Percentiles rank a stretch among this genome's conserved stretches.
phyloP scores from a whole-genome alignment of 2,329 filamentous ascomycete species.

The Colletotrichum horii region DNA sequence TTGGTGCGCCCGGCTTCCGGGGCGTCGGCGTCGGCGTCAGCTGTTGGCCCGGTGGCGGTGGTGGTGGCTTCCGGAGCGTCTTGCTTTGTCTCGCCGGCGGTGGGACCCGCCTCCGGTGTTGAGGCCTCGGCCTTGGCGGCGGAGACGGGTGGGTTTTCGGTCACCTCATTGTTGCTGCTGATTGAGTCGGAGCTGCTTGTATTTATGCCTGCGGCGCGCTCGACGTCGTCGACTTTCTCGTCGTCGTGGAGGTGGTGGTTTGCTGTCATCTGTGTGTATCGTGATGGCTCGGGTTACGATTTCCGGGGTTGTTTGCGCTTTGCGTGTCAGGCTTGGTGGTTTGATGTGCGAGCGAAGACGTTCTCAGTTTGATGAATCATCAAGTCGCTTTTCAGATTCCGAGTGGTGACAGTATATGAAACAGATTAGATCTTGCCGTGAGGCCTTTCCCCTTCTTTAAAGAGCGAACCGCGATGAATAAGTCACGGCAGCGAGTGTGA shows the following conservation, averaged over 20 bases:
- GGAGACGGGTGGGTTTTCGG: neutral
- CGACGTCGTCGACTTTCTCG: slow-evolving; percentile 15
- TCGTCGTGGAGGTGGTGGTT: slow-evolving; percentile 5
- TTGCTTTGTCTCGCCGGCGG: neutral
- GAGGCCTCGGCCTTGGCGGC: neutral
- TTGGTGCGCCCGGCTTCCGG: slow-evolving; percentile 42
- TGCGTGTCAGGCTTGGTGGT: neutral
- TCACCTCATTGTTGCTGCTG: neutral
- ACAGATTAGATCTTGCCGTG: neutral
- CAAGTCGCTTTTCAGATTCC: neutral
- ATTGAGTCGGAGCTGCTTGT: slow-evolving; percentile 5
- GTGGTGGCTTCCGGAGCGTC: neutral
- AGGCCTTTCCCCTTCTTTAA: neutral
- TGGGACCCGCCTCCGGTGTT: neutral
- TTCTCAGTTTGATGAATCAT: neutral
- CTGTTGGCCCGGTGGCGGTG: neutral
- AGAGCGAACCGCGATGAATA: neutral
- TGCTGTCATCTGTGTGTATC: neutral
- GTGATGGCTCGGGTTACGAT: neutral
- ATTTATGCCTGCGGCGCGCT: slow-evolving; percentile 5
- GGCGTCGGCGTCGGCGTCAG: neutral
- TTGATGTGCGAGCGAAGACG: neutral
- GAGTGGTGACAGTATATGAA: neutral
- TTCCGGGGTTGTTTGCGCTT: neutral
- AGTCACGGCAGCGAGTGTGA: neutral